These are phyloP conservation scores for Fusarium mexicanum DNA, from an alignment of 2,329 filamentous ascomycete genomes.

Conservation along the genomic window DNA sequence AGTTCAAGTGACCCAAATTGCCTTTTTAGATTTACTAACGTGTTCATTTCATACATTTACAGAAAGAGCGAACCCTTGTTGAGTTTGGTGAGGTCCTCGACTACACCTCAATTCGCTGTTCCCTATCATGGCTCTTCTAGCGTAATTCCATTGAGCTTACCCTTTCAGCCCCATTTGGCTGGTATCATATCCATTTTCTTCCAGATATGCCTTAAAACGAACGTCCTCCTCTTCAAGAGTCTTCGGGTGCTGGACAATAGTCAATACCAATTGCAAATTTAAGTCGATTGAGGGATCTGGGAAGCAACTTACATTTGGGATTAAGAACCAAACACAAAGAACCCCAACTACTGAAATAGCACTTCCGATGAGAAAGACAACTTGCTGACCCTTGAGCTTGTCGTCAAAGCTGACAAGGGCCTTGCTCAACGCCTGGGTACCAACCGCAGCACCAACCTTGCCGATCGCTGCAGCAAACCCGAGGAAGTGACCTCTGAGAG, in stretches of 20 bases:
- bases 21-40: no score
- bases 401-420: background rate
- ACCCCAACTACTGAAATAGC: background rate
- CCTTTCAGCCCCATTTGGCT: background rate
- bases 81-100: accelerated
- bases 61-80: accelerated
- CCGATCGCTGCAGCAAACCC: background rate
- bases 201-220: background rate
- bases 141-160: accelerated
- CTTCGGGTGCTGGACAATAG: background rate
- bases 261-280: background rate
- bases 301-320: background rate
- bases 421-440: background rate
- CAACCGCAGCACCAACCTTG: background rate
- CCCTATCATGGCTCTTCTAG: background rate
- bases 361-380: background rate
- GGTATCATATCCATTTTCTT: background rate
- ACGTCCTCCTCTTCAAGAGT: background rate
- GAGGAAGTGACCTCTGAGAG: background rate
- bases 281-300: accelerated
- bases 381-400: background rate
- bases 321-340: background rate
- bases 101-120: background rate
- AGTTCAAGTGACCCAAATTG: no score
- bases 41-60: background rate